Base-by-base conservation (phyloP, 441 rosid genomes). In the Isatis lusitanica region DNA sequence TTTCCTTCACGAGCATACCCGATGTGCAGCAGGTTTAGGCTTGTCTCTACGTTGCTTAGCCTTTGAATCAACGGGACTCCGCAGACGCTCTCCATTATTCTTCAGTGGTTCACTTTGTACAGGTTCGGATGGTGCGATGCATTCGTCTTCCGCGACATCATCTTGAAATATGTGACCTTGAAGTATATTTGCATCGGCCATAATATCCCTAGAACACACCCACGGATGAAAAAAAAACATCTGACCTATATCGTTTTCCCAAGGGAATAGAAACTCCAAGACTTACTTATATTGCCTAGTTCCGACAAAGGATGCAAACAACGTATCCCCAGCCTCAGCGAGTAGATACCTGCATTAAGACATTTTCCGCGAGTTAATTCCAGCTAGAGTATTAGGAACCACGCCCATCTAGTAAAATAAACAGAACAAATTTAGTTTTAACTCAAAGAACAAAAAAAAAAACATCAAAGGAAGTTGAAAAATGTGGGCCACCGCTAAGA, bases 151-250 rank as follows among this genome's bases (percentile, higher is more conserved):
- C 51, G 52, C 33, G 57, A 66, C 71, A 83, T 92, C 98, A 73
- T 94, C 98, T n/a, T 90, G 94, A 85, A 94, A 94, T 71, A 92
- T 84, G 58, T 85, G 94, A 78, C 98, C 96, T 92, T 92, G 99
- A 53, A 94, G 86, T 81, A 94, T 92, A 75, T 94, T 92, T 48
- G 88, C 99, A 81, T 94, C 99, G 10, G 97, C 89, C 90, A 94
- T 81, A 51, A 92, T 79, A 87, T 94, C 99, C 90, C 99, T 94
- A 79, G 61, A 66, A 43, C 62, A 66, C 76, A 59, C 30, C 59
- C 44, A 68, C n/a, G 47, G 66, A 40, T 57, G 26, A 39, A 31
- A 52, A 47, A 40, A 33, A 52, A 43, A 71, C 69, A 35, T 66
- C 73, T 71, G 38, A 43, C 18, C 43, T 58, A 51, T 6, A 9